Evolutionary conservation across 2,329 filamentous ascomycete genomes (phyloP), one percentile per base, ranked within the genome.

Genomic region (Fusarium sp.): DNA sequence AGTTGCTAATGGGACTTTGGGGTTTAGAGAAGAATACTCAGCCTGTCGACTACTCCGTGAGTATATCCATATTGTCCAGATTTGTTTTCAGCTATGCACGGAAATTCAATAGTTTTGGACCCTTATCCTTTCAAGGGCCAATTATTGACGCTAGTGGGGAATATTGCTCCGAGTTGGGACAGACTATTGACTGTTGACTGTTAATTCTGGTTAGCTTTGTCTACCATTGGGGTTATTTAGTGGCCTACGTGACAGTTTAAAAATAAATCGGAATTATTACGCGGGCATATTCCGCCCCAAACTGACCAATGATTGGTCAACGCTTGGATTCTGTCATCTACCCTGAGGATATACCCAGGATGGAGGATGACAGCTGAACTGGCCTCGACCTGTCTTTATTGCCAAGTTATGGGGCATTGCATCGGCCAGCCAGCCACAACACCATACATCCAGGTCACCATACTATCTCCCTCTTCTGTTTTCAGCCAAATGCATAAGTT

Each of bases 301-400:
- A 5, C 12, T 13, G 7, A 22, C 11, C 7, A 11, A 15, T 20
- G 24, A 0, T 6, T 20, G 4, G 1, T 10, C 18, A 14, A 5
- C 0, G 12, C 18, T 10, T 26, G 18, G 0, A 2, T 20, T 20
- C 7, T 10, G 18, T 26, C 18, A 9, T 26, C 6, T 7, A 2
- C 13, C 12, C 11, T 0, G 3, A 5, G 1, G 17, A 26, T 26
- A 8, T 6, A 26, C 11, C 3, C 1, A 6, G 17, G 3, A 10
- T 26, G 44, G 5, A 47, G 5, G 8, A 20, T 47, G 5, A 0
- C 18, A 28, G 44, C 44, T 22, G 18, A 47, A 28, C 0, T 6
- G 44, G 24, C 8, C 24, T 47, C 4, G 24, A 28, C 24, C 2
- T 1, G 8, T 4, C 24, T 47, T 10, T 47, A 20, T 45, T 26